Percentiles rank a stretch among this genome's conserved stretches.
These are phyloP conservation scores for Eucalyptus dawsonii DNA, from an alignment of 345 rosid species.

Conservation along the genomic window DNA sequence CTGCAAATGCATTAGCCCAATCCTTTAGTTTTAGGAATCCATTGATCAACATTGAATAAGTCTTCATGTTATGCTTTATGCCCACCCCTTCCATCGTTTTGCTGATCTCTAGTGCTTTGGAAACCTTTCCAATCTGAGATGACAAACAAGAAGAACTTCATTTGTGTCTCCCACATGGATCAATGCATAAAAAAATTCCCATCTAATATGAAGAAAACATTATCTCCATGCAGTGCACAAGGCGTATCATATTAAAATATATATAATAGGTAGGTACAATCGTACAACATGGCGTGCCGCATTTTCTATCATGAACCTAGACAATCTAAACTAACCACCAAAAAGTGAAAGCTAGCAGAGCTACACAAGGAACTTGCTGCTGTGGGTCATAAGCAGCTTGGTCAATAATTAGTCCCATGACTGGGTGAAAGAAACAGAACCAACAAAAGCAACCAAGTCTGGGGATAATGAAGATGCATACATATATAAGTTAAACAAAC, in stretches of 20 bases:
- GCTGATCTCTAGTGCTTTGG: constrained; percentile 80
- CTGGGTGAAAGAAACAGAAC: background rate
- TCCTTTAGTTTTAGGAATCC: constrained; percentile 88
- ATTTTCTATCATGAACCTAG: background rate
- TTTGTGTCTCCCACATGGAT: background rate
- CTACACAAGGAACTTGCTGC: background rate
- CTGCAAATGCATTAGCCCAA: constrained; percentile 87
- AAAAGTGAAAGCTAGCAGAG: background rate
- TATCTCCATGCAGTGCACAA: background rate
- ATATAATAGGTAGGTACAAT: background rate
- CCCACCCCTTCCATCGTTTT: constrained; percentile 62
- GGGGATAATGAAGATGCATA: background rate
- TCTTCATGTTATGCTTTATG: constrained; percentile 82
- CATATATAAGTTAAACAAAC: background rate
- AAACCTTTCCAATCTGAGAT: constrained; percentile 69
- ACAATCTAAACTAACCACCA: background rate
- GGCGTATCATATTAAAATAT: background rate
- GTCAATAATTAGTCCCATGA: background rate
- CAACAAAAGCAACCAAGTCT: background rate
- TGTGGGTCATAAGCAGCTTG: background rate
- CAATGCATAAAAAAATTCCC: background rate
- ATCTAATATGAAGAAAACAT: background rate
- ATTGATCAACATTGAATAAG: constrained; percentile 90
- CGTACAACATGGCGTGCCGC: background rate
- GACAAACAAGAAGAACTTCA: background rate